phyloP scores from a whole-genome alignment of 257 asterid genomes.

The Ligustrum vulgare region DNA sequence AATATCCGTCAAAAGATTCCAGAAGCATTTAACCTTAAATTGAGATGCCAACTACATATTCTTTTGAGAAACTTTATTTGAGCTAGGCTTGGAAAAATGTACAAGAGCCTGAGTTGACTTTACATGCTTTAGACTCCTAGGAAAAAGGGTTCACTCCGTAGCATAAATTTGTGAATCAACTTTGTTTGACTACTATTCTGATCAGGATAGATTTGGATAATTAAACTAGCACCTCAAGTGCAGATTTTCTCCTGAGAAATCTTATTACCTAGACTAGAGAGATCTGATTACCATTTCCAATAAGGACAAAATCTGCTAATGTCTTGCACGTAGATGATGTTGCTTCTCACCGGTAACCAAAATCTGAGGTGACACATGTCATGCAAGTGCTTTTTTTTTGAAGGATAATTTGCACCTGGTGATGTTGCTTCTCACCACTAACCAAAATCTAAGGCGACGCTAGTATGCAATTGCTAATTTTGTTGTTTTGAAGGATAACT shows the following conservation, averaged over 20 bases:
- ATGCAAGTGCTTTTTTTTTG: not conserved
- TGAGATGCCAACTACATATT: conserved; percentile 14
- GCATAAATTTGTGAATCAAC: not conserved
- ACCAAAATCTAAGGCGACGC: conserved; percentile 8
- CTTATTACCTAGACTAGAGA: not conserved
- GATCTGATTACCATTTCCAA: not conserved
- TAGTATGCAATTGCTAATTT: not conserved
- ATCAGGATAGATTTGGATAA: not conserved
- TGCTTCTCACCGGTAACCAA: conserved; percentile 5
- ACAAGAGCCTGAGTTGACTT: conserved; percentile 14
- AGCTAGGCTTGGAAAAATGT: conserved; percentile 7
- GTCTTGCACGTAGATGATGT: conserved; percentile 18
- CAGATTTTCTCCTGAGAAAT: not conserved
- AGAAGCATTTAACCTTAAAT: not conserved
- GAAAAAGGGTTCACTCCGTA: not conserved
- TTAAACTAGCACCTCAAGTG: conserved; percentile 13
- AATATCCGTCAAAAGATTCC: not conserved
- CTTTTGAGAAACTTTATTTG: not conserved
- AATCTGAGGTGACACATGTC: conserved; percentile 4
- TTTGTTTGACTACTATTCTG: not conserved
- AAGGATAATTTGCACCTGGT: not conserved
- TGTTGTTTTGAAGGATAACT: conserved; percentile 14
- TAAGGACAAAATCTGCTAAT: not conserved
- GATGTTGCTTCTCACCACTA: not conserved
- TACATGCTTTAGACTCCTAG: conserved; percentile 2